A percentile compares a stretch with the other conserved stretches of the same genome.
phyloP scores from a whole-genome alignment of 345 rosid genomes.

The Brassica nigra region DNA sequence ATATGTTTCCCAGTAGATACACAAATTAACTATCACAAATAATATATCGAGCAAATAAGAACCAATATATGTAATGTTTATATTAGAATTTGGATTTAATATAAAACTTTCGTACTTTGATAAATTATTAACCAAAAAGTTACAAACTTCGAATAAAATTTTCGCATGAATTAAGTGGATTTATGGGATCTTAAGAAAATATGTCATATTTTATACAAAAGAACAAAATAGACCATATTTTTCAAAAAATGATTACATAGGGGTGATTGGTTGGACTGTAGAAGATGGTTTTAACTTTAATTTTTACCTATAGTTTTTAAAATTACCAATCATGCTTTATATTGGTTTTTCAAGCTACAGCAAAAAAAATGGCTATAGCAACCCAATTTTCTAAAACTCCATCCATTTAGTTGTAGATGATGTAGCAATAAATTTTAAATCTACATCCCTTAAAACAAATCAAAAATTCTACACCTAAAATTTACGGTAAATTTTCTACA shows the following conservation, averaged over 20 bases:
- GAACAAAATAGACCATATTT: not conserved
- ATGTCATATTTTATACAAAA: not conserved
- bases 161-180: not conserved
- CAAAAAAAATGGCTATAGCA: too few relatives aligned
- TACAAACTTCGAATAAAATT: not conserved
- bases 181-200: not conserved
- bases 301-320: too few relatives aligned
- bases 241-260: not conserved
- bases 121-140: not conserved
- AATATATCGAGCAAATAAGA: not conserved
- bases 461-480: too few relatives aligned
- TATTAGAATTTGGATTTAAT: not conserved
- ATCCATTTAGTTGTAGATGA: too few relatives aligned
- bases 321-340: too few relatives aligned
- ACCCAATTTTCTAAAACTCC: too few relatives aligned
- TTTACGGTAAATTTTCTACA: too few relatives aligned
- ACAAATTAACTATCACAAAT: not conserved
- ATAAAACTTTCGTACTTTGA: not conserved
- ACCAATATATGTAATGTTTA: not conserved
- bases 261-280: too few relatives aligned
- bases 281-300: too few relatives aligned
- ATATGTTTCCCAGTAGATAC: not conserved
- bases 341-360: too few relatives aligned
- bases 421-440: too few relatives aligned
- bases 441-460: too few relatives aligned